These are phyloP conservation scores for Saccharomyces hybrid DNA, from an alignment of 1,139 yeast genomes.

Conservation along the genomic window DNA sequence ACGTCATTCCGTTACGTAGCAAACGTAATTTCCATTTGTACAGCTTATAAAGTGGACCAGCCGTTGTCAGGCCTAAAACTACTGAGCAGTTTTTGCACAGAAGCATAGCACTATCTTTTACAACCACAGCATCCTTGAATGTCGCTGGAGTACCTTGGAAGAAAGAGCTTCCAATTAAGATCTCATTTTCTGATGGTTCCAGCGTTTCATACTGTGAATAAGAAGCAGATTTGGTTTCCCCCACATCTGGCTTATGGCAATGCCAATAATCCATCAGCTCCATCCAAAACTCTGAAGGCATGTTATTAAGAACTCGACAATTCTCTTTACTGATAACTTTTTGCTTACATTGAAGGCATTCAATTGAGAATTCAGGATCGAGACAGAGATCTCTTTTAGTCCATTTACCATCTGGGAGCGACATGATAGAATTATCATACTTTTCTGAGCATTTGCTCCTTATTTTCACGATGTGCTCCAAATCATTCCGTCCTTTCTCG, in stretches of 20 bases:
- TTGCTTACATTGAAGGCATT: conserved; percentile 15
- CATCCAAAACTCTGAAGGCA: conserved; percentile 92
- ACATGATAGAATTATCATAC: conserved; percentile 11
- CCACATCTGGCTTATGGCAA: conserved; percentile 75
- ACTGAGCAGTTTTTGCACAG: conserved; percentile 15
- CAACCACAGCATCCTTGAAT: conserved; percentile 5
- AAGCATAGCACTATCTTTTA: conserved; percentile 1
- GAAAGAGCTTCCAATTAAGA: conserved; percentile 20
- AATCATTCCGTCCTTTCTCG: background rate
- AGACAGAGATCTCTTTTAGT: conserved; percentile 4
- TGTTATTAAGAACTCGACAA: conserved; percentile 40
- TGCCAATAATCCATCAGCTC: conserved; percentile 98
- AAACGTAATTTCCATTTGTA: conserved; percentile 24
- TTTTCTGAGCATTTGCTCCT: conserved; percentile 4
- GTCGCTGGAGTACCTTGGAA: conserved; percentile 15
- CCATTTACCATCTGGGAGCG: conserved; percentile 20
- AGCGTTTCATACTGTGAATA: conserved; percentile 12
- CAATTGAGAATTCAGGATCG: background rate
- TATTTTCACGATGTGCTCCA: background rate
- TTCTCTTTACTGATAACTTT: conserved; percentile 11
- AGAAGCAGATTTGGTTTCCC: conserved; percentile 1
- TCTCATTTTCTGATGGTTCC: conserved; percentile 20
- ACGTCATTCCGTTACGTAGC: conserved; percentile 1
- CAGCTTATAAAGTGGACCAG: conserved; percentile 15
- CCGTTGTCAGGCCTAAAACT: conserved; percentile 17